A percentile compares a stretch with the other conserved stretches of the same genome.
Evolutionary conservation across 257 asterid genomes (phyloP).

Genomic region (Asclepias syriaca): DNA sequence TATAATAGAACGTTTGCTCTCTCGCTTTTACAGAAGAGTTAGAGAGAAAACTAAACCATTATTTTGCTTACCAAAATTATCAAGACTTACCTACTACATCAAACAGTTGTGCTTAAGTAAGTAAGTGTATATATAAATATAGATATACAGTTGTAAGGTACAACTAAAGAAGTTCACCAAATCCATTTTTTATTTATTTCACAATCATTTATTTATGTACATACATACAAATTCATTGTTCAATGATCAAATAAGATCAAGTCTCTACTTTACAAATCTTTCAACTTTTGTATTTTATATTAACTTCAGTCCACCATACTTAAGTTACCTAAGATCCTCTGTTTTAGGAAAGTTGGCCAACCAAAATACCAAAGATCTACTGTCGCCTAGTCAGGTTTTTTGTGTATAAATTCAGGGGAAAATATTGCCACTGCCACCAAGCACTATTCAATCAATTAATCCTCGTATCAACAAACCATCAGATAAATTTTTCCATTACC

Average conservation of each 20-base stretch:
- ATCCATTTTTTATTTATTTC: neutral
- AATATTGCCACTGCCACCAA: neutral
- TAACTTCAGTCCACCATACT: neutral
- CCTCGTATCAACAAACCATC: neutral
- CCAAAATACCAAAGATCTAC: constrained; percentile 26
- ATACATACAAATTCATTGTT: neutral
- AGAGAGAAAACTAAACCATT: neutral
- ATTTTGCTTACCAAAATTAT: neutral
- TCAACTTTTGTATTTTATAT: neutral
- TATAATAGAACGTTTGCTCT: neutral
- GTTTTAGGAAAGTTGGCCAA: constrained; percentile 33
- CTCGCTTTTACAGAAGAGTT: neutral
- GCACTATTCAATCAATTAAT: neutral
- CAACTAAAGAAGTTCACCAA: constrained; percentile 21
- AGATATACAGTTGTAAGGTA: constrained; percentile 6
- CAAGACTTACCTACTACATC: constrained; percentile 9
- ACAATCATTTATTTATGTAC: neutral
- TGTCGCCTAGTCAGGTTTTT: constrained; percentile 12
- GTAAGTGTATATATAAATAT: neutral
- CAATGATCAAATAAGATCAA: constrained; percentile 3
- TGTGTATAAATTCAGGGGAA: constrained; percentile 18
- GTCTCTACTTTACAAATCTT: neutral
- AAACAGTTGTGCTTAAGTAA: neutral
- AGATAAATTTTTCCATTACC: neutral
- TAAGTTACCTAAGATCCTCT: constrained; percentile 10